These are phyloP conservation scores for Coemansia sp. DNA, from an alignment of 192 early-diverging fungal genomes.

Conservation along the genomic window DNA sequence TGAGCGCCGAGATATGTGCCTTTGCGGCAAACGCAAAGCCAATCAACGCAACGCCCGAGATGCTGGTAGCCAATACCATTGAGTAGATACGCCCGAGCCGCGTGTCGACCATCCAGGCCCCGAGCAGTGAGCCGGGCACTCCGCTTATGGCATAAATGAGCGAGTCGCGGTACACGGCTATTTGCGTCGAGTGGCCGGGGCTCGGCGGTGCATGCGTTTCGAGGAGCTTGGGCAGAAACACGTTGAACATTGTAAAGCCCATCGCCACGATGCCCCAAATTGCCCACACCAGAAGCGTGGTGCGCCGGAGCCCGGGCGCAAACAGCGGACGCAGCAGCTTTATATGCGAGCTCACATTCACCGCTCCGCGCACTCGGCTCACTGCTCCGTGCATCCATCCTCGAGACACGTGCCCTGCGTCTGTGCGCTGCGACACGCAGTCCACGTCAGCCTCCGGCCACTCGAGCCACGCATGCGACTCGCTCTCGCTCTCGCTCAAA, in stretches of 20 bases:
- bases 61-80: conserved; percentile 75
- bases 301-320: conserved; percentile 55
- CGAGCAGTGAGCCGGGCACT: conserved; percentile 77
- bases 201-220: conserved; percentile 41
- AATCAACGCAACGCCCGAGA: conserved; percentile 65
- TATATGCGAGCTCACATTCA: conserved; percentile 21
- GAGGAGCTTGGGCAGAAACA: conserved; percentile 78
- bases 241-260: conserved; percentile 89
- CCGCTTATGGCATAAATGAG: conserved; percentile 74
- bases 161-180: conserved; percentile 69
- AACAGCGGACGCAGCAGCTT: conserved; percentile 58
- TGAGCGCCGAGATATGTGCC: conserved; percentile 47
- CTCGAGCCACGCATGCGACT: conserved; percentile 44
- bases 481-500: conserved; percentile 1
- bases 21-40: conserved; percentile 65
- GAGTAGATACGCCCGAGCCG: conserved; percentile 73
- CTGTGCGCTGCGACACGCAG: background rate
- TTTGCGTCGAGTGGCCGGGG: conserved; percentile 27
- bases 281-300: conserved; percentile 68
- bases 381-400: background rate
- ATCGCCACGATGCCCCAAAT: conserved; percentile 79
- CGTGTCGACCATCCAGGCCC: conserved; percentile 68
- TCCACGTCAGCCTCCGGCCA: conserved; percentile 30
- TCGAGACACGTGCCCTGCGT: background rate
- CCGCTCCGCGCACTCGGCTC: conserved; percentile 1